Base-by-base conservation (phyloP, 371 early-diverging fungal genomes). In the Mortierella sp. region DNA sequence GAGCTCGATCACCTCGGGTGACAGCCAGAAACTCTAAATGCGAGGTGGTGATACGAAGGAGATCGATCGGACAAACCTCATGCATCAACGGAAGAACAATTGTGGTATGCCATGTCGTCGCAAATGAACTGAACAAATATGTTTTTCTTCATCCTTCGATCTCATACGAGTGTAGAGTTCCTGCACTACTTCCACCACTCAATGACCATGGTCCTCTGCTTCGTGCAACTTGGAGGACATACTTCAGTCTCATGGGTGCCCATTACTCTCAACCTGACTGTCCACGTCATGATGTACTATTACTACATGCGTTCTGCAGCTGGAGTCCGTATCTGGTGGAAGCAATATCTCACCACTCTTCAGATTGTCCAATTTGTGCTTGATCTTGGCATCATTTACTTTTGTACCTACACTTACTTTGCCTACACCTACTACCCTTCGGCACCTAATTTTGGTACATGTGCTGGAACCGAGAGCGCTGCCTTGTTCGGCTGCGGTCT, bases 171-270 rank as follows among this genome's bases (percentile, higher is more conserved):
- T 43, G 45, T 75, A 86, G 93, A 92, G 85, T 93, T 96, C 89
- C 85, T 95, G 72, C 96, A 96, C 83, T 93, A 93, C 83, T 96
- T 92, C 87, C 97, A 96, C 75, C 96, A 97, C 80, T 91, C 93
- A 64, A 86, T 95, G 85, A 96, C 97, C 57, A 93, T 94, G 93
- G 88, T 93, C 55, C 91, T 96, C 45, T 95, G 95, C 87, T 96
- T 85, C 75, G 88, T 91, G 68, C 93, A 96, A 83, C 88, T 96
- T 31, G 87, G 87, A 43, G 96, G 96, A 13, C 85, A 88, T 37
- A 92, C 95, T 35, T 88, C 95, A 43, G 94, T 96, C 83, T 89
- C 90, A 4, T 94, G 93, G 93, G 93, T 93, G n/a, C 90, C 91
- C 54, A 91, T 94, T 63, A 76, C 83, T 2, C 86, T 96, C 60